Conservation (phyloP, 1,284 basidiomycete genomes). For the Sporisorium reilianum region DNA sequence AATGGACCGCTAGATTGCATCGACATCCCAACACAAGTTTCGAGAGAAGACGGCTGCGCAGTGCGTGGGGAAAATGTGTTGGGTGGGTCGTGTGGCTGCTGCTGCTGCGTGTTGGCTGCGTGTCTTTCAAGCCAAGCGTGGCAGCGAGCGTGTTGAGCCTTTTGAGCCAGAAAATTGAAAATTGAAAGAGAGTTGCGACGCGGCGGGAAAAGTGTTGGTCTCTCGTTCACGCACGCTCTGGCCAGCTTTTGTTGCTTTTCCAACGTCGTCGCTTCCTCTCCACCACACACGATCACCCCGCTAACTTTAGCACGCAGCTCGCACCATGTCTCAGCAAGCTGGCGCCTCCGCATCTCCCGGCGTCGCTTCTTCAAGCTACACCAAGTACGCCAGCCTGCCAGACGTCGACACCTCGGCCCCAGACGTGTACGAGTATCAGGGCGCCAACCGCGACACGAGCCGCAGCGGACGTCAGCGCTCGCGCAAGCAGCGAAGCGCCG, state of each 20-base stretch:
- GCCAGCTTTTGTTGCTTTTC: conserved; percentile 1
- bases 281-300: no score
- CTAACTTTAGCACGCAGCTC: conserved; percentile 8
- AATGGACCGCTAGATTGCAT: no score
- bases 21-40: no score
- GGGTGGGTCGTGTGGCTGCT: no score
- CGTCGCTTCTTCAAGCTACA: conserved; percentile 13
- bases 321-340: conserved; percentile 24
- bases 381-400: conserved; percentile 47
- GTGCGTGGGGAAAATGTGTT: no score
- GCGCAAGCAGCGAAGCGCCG: conserved; percentile 14
- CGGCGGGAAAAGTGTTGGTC: conserved; percentile 22
- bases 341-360: neutral
- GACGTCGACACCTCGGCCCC: conserved; percentile 46
- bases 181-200: neutral
- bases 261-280: neutral
- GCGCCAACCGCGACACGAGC: conserved; percentile 6
- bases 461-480: conserved; percentile 11
- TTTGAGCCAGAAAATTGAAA: neutral
- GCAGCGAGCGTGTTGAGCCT: neutral
- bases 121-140: neutral
- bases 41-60: conserved; percentile 2
- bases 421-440: conserved; percentile 43
- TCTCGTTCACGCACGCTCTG: conserved; percentile 8
- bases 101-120: conserved; percentile 13